Evolutionary conservation across 31 red algal species (phyloP).

Genomic region (Asparagopsis taxiformis): DNA sequence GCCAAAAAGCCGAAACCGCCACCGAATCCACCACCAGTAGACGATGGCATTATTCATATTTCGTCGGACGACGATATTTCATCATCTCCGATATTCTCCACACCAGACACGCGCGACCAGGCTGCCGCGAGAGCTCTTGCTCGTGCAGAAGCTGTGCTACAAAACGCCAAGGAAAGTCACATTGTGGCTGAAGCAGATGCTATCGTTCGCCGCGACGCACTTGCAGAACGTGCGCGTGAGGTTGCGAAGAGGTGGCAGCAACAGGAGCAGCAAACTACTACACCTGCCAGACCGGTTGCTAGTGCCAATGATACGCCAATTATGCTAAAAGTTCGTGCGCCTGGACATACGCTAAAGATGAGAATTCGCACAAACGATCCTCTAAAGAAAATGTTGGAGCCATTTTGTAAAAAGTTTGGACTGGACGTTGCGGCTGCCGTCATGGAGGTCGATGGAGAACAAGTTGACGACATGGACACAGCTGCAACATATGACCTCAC

Average conservation of each 20-base stretch:
- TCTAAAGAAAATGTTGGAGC: conserved; percentile 16
- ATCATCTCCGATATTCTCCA: background rate
- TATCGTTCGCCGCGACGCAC: background rate
- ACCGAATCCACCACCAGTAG: background rate
- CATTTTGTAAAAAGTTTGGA: conserved; percentile 35
- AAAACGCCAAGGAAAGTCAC: conserved; percentile 3
- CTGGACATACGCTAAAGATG: conserved; percentile 13
- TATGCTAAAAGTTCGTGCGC: conserved; percentile 25
- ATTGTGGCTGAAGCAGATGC: conserved; percentile 5
- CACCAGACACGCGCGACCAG: background rate
- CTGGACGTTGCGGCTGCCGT: conserved; percentile 12
- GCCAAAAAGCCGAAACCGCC: background rate
- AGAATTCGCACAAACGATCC: conserved; percentile 28
- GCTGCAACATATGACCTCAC: conserved; percentile 23
- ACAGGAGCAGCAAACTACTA: background rate
- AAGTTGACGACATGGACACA: conserved; percentile 24
- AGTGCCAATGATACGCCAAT: background rate
- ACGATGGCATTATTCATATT: background rate
- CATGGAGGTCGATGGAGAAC: conserved; percentile 40
- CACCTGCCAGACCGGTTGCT: background rate
- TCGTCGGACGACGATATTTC: background rate
- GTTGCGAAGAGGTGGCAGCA: background rate
- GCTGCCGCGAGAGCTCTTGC: background rate
- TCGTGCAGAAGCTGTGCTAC: conserved; percentile 3
- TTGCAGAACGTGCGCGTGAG: conserved; percentile 3